Evolutionary conservation across 768 basidiomycete species (phyloP).

Genomic region (Suillus subalutaceus): DNA sequence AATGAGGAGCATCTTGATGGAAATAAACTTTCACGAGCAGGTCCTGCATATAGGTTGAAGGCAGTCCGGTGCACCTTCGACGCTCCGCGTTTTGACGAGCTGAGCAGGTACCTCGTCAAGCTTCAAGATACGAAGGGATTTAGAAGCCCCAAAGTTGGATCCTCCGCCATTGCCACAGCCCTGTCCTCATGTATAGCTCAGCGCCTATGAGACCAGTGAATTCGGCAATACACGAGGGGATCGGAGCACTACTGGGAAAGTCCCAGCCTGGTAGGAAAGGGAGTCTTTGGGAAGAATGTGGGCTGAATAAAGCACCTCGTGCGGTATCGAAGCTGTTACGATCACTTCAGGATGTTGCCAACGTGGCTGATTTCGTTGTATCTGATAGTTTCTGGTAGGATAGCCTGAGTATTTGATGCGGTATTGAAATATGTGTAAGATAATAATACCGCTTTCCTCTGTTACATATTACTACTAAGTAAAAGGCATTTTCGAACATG

Average conservation of each 20-base stretch:
- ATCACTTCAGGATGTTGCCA: not conserved
- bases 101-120: slow-evolving; percentile 54
- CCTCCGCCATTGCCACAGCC: slow-evolving; percentile 63
- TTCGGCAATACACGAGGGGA: slow-evolving; percentile 73
- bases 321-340: not conserved
- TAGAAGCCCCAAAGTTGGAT: slow-evolving; percentile 54
- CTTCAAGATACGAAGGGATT: slow-evolving; percentile 78
- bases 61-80: slow-evolving; percentile 59
- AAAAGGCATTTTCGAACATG: no score
- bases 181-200: slow-evolving; percentile 77
- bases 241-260: slow-evolving; percentile 60
- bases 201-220: slow-evolving; percentile 76
- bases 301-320: slow-evolving; percentile 26
- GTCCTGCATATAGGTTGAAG: slow-evolving; percentile 60
- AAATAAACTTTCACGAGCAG: slow-evolving; percentile 78
- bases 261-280: slow-evolving; percentile 37
- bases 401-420: no score
- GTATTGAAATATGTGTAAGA: no score
- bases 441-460: no score
- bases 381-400: not conserved
- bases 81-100: slow-evolving; percentile 46
- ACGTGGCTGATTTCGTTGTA: not conserved
- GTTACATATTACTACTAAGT: no score
- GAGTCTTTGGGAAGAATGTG: slow-evolving; percentile 70
- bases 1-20: slow-evolving; percentile 74